A percentile compares a stretch with the other conserved stretches of the same genome.
Conservation (phyloP, 768 basidiomycete genomes). For the Hemileccinum rubropunctum region DNA sequence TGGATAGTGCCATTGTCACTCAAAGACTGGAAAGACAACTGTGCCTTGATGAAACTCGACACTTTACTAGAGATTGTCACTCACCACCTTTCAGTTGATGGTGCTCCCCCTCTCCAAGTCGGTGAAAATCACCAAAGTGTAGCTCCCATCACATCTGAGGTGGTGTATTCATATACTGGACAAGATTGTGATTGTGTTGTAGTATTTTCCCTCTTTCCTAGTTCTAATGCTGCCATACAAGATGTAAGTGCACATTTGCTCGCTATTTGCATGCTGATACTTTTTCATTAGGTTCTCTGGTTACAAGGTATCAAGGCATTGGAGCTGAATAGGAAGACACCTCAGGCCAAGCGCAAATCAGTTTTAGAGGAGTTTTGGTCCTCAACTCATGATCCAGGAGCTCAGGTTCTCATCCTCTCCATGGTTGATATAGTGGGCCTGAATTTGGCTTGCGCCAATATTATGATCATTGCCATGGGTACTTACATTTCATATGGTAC, state of each 20-base stretch:
- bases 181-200: neutral
- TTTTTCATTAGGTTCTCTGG: too few relatives aligned
- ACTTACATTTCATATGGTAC: neutral
- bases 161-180: too few relatives aligned
- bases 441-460: neutral
- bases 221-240: neutral
- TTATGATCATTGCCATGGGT: neutral
- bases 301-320: neutral
- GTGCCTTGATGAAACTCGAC: neutral
- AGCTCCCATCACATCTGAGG: too few relatives aligned
- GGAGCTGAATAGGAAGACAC: neutral
- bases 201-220: neutral
- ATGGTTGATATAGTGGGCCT: neutral
- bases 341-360: neutral
- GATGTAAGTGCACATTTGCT: neutral
- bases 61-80: neutral
- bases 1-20: neutral
- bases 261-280: too few relatives aligned
- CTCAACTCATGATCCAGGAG: neutral
- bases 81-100: neutral
- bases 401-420: neutral
- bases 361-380: neutral
- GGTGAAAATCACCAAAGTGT: neutral
- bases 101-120: neutral
- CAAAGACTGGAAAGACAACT: neutral